phyloP scores from a whole-genome alignment of 495 filamentous ascomycete genomes.

The Penicillium daleae region DNA sequence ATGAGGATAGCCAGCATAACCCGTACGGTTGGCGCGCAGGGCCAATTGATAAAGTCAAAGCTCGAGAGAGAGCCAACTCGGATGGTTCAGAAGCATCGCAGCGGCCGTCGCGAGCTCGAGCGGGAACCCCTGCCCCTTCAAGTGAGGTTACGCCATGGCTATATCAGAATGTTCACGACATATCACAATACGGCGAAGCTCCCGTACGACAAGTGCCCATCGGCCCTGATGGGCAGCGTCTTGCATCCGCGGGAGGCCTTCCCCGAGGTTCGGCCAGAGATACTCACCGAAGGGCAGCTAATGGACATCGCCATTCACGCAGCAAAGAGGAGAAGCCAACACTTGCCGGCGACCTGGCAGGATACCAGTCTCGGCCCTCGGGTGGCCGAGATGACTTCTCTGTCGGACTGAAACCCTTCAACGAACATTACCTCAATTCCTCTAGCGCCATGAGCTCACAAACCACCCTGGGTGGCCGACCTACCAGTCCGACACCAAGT shows the following conservation, averaged over 20 bases:
- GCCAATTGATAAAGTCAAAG: constrained; percentile 58
- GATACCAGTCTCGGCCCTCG: constrained; percentile 57
- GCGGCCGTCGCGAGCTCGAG: constrained; percentile 67
- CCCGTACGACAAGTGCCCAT: constrained; percentile 75
- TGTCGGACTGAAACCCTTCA: constrained; percentile 52
- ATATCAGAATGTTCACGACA: constrained; percentile 88
- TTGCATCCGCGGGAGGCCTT: constrained; percentile 44
- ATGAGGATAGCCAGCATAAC: constrained; percentile 48
- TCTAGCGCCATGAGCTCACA: constrained; percentile 52
- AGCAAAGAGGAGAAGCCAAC: constrained; percentile 73
- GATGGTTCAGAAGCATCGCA: constrained; percentile 67
- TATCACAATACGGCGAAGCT: constrained; percentile 79
- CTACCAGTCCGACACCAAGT: constrained; percentile 78
- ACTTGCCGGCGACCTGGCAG: constrained; percentile 48
- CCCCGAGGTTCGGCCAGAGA: constrained; percentile 46
- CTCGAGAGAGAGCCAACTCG: constrained; percentile 77
- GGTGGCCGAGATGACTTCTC: constrained; percentile 72
- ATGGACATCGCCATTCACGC: constrained; percentile 71
- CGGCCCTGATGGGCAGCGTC: constrained; percentile 70
- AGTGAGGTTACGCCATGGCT: constrained; percentile 95
- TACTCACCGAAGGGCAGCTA: constrained; percentile 63
- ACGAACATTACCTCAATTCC: constrained; percentile 47
- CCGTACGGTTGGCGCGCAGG: constrained; percentile 30
- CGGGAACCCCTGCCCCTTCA: constrained; percentile 75
- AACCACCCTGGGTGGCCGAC: constrained; percentile 55